A percentile compares a stretch with the other conserved stretches of the same genome.
Evolutionary conservation across 768 basidiomycete species (phyloP).

Genomic region (Psilocybe sp.): DNA sequence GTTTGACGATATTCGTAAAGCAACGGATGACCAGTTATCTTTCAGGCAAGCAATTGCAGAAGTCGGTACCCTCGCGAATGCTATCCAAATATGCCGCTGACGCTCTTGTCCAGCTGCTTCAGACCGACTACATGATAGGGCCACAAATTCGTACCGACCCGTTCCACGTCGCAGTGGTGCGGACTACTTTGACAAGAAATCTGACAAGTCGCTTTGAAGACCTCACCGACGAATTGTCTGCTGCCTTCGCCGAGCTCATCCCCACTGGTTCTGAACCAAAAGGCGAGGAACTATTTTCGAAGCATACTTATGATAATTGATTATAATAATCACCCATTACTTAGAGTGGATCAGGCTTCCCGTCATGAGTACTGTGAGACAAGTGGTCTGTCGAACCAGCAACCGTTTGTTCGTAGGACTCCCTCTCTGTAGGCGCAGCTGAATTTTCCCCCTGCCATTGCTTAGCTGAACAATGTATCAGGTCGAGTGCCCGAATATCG

Average conservation of each 20-base stretch:
- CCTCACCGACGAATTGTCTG: conserved; percentile 44
- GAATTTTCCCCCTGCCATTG: background rate
- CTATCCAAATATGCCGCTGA: background rate
- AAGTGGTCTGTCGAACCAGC: conserved; percentile 34
- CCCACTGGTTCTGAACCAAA: conserved; percentile 2
- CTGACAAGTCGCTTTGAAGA: conserved; percentile 29
- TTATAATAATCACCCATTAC: background rate
- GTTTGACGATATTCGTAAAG: conserved; percentile 46
- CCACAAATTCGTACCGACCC: conserved; percentile 23
- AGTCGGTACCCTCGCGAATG: conserved; percentile 11
- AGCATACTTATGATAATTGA: background rate
- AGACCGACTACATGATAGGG: conserved; percentile 34
- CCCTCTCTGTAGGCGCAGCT: conserved; percentile 35
- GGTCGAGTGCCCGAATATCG: conserved; percentile 21
- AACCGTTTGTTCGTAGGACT: conserved; percentile 45
- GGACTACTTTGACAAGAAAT: conserved; percentile 32
- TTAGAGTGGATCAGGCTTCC: conserved; percentile 35
- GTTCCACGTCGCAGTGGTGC: conserved; percentile 34
- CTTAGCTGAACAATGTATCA: background rate
- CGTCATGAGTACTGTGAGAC: conserved; percentile 24
- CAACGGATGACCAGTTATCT: conserved; percentile 26
- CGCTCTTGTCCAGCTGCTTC: conserved; percentile 15
- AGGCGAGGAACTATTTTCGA: conserved; percentile 1
- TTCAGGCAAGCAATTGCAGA: conserved; percentile 24
- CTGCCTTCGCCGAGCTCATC: conserved; percentile 38